Conservation (phyloP, 108 stramenopile genomes). For the Mediolabrus comicus region DNA sequence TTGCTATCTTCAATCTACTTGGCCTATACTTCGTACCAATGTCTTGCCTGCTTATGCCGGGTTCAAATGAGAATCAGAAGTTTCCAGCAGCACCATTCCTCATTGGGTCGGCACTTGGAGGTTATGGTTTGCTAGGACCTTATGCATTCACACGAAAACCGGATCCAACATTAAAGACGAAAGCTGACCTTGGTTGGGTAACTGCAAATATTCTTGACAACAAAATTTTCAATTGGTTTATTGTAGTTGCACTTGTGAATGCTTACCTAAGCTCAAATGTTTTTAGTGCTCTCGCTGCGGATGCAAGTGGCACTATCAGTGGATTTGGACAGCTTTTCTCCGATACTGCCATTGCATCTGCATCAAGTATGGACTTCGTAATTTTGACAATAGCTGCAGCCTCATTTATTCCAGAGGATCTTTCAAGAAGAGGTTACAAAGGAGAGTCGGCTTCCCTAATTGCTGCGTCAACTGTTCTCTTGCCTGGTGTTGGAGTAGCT, state of each 20-base stretch:
- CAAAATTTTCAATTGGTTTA: conserved; percentile 47
- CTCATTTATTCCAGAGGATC: conserved; percentile 59
- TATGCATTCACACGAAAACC: conserved; percentile 60
- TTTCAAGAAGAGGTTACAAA: conserved; percentile 33
- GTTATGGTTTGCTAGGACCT: conserved; percentile 55
- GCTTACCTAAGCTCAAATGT: conserved; percentile 25
- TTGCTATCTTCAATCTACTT: conserved; percentile 61
- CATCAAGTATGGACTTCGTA: conserved; percentile 55
- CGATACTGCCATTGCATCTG: conserved; percentile 48
- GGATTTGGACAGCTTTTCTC: conserved; percentile 36
- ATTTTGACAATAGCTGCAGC: conserved; percentile 48
- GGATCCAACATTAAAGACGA: conserved; percentile 1
- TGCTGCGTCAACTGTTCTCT: conserved; percentile 46
- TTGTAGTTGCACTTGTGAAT: conserved; percentile 10
- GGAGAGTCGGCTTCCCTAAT: conserved; percentile 19
- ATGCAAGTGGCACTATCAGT: conserved; percentile 22
- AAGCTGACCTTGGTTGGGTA: conserved; percentile 58
- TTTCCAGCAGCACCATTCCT: conserved; percentile 64
- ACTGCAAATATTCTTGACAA: conserved; percentile 67
- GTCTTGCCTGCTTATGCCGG: conserved; percentile 60
- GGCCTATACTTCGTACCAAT: conserved; percentile 54
- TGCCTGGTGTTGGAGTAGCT: conserved; percentile 57
- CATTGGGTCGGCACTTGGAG: conserved; percentile 33
- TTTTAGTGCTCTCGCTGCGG: conserved; percentile 15
- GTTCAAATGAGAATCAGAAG: conserved; percentile 33